Conservation (phyloP, 345 rosid species). For the Durio zibethinus region DNA sequence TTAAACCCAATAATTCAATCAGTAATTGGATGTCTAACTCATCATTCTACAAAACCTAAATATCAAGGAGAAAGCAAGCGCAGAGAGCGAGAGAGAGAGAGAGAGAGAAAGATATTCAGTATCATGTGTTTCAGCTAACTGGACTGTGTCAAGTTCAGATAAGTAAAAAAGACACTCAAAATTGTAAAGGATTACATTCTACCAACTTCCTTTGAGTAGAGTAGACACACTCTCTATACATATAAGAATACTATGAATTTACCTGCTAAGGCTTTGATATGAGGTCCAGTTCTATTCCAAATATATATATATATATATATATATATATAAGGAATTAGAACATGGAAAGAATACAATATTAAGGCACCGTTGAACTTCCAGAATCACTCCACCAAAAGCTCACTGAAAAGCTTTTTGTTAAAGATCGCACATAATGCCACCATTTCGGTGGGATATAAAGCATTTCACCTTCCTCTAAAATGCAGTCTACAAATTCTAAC, state of each 20-base stretch:
- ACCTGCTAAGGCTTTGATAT: neutral
- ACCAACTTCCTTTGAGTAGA: neutral
- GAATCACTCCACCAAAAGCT: constrained; percentile 91
- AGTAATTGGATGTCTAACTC: too few species aligned
- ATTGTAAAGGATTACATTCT: neutral
- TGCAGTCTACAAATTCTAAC: constrained; percentile 80
- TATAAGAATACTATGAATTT: neutral
- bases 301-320: too few species aligned
- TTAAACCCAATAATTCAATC: too few species aligned
- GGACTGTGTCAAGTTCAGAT: too few species aligned
- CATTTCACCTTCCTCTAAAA: constrained; percentile 95
- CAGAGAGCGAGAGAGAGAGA: too few species aligned
- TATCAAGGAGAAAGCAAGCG: too few species aligned
- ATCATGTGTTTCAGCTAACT: too few species aligned
- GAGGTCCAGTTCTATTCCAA: neutral
- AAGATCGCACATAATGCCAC: constrained; percentile 97
- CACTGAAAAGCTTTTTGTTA: constrained; percentile 77
- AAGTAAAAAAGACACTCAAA: neutral
- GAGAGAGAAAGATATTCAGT: too few species aligned
- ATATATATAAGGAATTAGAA: neutral
- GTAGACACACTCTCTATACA: neutral
- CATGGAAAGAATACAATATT: neutral
- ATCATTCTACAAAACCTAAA: too few species aligned
- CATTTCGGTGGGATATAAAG: constrained; percentile 96
- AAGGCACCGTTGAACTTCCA: constrained; percentile 29